Base-by-base conservation (phyloP, 1,284 basidiomycete genomes). In the Boletellus dicymbophilus region DNA sequence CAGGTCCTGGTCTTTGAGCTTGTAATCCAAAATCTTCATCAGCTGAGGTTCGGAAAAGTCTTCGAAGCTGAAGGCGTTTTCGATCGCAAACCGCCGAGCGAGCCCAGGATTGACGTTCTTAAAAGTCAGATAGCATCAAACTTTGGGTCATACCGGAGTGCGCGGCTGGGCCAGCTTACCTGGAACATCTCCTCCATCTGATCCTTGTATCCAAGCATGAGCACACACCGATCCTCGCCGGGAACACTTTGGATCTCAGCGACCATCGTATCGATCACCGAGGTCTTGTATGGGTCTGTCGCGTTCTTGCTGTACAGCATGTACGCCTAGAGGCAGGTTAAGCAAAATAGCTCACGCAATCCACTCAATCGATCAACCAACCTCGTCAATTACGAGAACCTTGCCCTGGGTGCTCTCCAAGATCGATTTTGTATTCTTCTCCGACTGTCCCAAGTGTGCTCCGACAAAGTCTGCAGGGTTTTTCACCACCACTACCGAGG, bases 101-200 rank as follows among this genome's bases (percentile, higher is more conserved):
- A 84, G 66, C 6, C 85, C 84, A 6, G 84, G 80, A 58, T 88
- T 88, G 44, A 86, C 85, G 48, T 87, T 82, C 84, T 84, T n/a
- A n/a, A n/a, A n/a, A 7, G 16, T 15, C 39, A 27, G n/a, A 25
- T 27, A 27, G 27, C 6, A 36, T 62, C 34, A 62, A 16, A 6
- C n/a, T 21, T 25, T 9, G 7, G 22, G 15, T 6, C 7, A 9
- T n/a, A 25, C 22, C 3, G 21, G 4, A 21, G 22, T n/a, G 10
- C 5, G 7, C 3, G 15, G n/a, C 6, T 22, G 7, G 4, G n/a
- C 15, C 3, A 36, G 27, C 4, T 51, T 58, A 85, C 84, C 70
- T 84, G 82, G 58, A 88, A 87, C 85, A 87, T 87, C 21, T 84
- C 79, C 27, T 71, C 65, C 74, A 88, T 87, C 55, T 85, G 72